These are phyloP conservation scores for Arthrobotrys pseudoclavata DNA, from an alignment of 2,329 filamentous ascomycete species.

Conservation along the genomic window DNA sequence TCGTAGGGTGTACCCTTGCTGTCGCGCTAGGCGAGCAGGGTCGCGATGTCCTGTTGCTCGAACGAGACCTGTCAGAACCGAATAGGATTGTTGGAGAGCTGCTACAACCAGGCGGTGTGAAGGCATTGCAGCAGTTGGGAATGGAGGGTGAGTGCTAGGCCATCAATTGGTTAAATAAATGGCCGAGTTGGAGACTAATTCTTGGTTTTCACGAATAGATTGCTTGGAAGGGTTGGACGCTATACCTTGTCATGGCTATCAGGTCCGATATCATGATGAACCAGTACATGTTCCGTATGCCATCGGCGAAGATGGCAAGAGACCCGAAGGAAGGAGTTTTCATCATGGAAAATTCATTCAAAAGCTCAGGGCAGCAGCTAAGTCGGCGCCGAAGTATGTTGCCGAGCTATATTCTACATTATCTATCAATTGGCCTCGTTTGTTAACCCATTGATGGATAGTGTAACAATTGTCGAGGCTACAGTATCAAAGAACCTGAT, in stretches of 20 bases:
- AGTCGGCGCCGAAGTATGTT: slow-evolving; percentile 74
- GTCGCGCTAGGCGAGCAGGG: slow-evolving; percentile 88
- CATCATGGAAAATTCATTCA: slow-evolving; percentile 95
- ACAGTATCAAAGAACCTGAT: slow-evolving; percentile 81
- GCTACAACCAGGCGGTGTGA: slow-evolving; percentile 90
- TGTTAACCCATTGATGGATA: slow-evolving; percentile 45
- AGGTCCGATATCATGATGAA: slow-evolving; percentile 83
- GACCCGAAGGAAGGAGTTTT: slow-evolving; percentile 82
- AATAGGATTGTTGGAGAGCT: slow-evolving; percentile 96
- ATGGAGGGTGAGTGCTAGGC: slow-evolving; percentile 68
- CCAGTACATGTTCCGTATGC: slow-evolving; percentile 82
- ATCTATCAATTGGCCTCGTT: not conserved
- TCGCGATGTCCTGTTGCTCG: slow-evolving; percentile 88
- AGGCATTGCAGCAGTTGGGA: slow-evolving; percentile 83
- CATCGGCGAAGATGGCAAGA: slow-evolving; percentile 70
- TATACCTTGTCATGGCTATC: slow-evolving; percentile 84
- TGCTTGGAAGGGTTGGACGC: slow-evolving; percentile 92
- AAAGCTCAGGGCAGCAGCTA: slow-evolving; percentile 80
- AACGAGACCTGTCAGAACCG: slow-evolving; percentile 89
- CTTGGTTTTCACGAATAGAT: slow-evolving; percentile 66
- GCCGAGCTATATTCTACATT: not conserved
- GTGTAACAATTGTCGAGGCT: slow-evolving; percentile 88
- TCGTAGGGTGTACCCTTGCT: slow-evolving; percentile 89
- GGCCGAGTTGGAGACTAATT: not conserved
- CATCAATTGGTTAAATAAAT: slow-evolving; percentile 14